A percentile compares a stretch with the other conserved stretches of the same genome.
phyloP scores from a whole-genome alignment of 208 protist genomes.

The Herpetomonas tarakana region DNA sequence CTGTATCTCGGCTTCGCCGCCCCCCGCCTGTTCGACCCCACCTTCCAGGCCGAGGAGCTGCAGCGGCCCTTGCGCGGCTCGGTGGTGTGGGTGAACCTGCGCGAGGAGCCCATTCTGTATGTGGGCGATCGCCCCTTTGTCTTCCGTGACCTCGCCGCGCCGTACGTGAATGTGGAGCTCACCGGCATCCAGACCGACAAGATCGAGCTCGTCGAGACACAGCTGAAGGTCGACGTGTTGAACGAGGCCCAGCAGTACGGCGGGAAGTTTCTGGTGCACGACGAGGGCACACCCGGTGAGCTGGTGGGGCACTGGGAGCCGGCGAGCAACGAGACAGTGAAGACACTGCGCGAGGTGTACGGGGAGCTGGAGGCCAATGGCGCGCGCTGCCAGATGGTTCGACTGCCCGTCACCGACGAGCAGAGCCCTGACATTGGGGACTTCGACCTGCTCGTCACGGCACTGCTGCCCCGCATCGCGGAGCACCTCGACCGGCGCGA shows the following conservation, averaged over 20 bases:
- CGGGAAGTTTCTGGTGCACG: conserved; percentile 82
- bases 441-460: conserved; percentile 70
- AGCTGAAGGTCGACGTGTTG: conserved; percentile 72
- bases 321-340: conserved; percentile 64
- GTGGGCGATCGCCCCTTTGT: conserved; percentile 85
- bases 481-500: conserved; percentile 67
- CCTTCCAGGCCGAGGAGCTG: conserved; percentile 62
- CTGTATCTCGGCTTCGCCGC: conserved; percentile 75
- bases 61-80: conserved; percentile 65
- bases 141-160: conserved; percentile 77
- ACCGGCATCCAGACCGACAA: conserved; percentile 84
- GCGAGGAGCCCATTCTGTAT: conserved; percentile 87
- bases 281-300: conserved; percentile 83
- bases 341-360: conserved; percentile 83
- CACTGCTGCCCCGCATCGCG: conserved; percentile 68
- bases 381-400: conserved; percentile 59
- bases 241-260: conserved; percentile 73
- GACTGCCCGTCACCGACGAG: conserved; percentile 85
- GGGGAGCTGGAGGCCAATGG: conserved; percentile 49
- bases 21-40: conserved; percentile 73
- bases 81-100: conserved; percentile 88
- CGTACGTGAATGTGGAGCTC: conserved; percentile 90
- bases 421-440: conserved; percentile 76
- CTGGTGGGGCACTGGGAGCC: conserved; percentile 80
- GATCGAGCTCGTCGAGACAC: conserved; percentile 75